phyloP scores from a whole-genome alignment of 331 rosid genomes.

The Quercus lobata region DNA sequence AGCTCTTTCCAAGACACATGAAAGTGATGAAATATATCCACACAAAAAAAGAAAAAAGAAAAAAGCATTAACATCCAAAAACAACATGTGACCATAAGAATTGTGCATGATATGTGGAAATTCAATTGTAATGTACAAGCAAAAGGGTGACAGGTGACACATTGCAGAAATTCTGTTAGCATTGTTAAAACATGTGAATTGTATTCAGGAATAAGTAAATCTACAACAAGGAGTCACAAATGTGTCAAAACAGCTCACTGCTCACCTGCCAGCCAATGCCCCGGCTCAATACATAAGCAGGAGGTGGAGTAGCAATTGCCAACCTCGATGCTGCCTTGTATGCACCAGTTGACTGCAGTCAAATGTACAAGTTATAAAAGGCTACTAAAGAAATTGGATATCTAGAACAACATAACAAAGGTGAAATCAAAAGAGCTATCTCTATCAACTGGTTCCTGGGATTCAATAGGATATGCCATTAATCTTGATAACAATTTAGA shows the following conservation, averaged over 20 bases:
- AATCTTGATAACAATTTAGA: neutral
- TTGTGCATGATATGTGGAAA: neutral
- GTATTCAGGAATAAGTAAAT: neutral
- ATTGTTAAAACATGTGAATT: neutral
- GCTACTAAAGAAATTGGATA: neutral
- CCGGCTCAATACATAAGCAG: constrained; percentile 94
- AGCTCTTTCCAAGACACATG: constrained; percentile 2
- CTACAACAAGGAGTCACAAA: neutral
- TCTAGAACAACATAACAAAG: neutral
- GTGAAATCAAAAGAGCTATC: neutral
- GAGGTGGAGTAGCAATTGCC: constrained; percentile 98
- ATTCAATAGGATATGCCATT: neutral
- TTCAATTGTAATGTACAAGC: neutral
- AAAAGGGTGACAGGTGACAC: neutral
- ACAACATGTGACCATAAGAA: neutral
- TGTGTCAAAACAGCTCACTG: constrained; percentile 35
- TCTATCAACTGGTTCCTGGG: neutral
- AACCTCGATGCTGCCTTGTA: constrained; percentile 89
- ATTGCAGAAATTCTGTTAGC: neutral
- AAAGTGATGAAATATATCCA: neutral
- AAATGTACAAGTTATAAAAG: constrained; percentile 5
- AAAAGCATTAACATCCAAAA: neutral
- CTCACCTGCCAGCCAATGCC: constrained; percentile 99
- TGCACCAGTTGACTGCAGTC: constrained; percentile 83
- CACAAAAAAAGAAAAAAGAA: too few relatives aligned